Percentiles rank a stretch among this genome's conserved stretches.
Conservation (phyloP, 495 filamentous ascomycete genomes). For the Aspergillus kassunensis region DNA sequence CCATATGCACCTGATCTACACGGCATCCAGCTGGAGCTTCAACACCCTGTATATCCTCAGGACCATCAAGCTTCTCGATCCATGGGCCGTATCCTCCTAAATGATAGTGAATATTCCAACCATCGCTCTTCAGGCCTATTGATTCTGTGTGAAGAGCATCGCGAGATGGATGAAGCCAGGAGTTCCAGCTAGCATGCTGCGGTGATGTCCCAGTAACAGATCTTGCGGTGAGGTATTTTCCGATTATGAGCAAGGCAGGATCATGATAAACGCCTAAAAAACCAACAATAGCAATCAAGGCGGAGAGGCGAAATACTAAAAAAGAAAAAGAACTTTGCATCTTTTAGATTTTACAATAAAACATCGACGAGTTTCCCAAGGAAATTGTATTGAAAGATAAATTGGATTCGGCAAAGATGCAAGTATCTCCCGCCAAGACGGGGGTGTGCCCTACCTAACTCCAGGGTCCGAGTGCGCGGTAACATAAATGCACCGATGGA, state of each 20-base stretch:
- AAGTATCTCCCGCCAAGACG: too few species aligned
- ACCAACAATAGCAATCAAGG: background rate
- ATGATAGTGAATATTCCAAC: constrained; percentile 55
- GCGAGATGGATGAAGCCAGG: constrained; percentile 18
- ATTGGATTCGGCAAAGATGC: too few species aligned
- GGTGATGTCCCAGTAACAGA: constrained; percentile 10
- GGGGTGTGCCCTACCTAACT: too few species aligned
- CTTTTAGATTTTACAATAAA: too few species aligned
- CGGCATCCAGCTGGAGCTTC: constrained; percentile 44
- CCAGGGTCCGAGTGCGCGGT: too few species aligned
- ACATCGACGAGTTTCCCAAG: too few species aligned
- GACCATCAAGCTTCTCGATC: constrained; percentile 48
- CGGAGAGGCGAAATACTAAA: background rate
- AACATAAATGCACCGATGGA: background rate
- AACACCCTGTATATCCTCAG: constrained; percentile 28
- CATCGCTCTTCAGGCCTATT: background rate
- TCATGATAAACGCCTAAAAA: constrained; percentile 1
- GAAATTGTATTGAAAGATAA: too few species aligned
- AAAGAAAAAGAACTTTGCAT: constrained; percentile 1
- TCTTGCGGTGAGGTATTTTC: background rate
- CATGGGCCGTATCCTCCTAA: constrained; percentile 58
- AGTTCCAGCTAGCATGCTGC: constrained; percentile 21
- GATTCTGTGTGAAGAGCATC: background rate
- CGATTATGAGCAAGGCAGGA: background rate
- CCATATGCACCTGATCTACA: constrained; percentile 58